These are phyloP conservation scores for Verticillium klebahnii DNA, from an alignment of 2,329 filamentous ascomycete species.

Conservation along the genomic window DNA sequence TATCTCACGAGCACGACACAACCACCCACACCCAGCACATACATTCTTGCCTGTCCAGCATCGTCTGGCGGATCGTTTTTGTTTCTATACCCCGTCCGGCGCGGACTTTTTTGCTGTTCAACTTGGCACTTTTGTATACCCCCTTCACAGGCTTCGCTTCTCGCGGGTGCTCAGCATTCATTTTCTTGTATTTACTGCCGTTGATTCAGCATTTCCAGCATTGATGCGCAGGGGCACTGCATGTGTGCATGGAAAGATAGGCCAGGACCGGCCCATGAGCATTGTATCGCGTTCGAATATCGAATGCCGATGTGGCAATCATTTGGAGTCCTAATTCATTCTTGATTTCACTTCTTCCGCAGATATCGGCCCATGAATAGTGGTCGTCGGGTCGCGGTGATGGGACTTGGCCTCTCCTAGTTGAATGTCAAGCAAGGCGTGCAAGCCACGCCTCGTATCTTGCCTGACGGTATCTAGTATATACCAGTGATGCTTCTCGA, in stretches of 20 bases:
- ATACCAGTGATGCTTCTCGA: too few relatives aligned
- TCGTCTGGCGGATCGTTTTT: constrained; percentile 6
- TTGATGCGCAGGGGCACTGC: not conserved
- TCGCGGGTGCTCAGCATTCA: not conserved
- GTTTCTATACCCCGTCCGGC: constrained; percentile 13
- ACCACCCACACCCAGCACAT: not conserved
- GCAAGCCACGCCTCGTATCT: too few relatives aligned
- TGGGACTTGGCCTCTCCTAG: too few relatives aligned
- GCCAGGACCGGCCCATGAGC: not conserved
- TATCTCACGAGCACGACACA: constrained; percentile 11
- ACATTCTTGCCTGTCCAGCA: not conserved
- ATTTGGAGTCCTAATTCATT: not conserved
- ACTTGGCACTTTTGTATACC: not conserved
- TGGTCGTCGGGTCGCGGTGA: too few relatives aligned
- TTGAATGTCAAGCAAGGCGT: too few relatives aligned
- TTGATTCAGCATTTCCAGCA: not conserved
- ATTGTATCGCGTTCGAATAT: not conserved
- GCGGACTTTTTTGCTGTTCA: constrained; percentile 9
- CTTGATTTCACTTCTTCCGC: too few relatives aligned
- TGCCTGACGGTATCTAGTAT: too few relatives aligned
- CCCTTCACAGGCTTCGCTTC: not conserved
- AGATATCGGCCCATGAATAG: too few relatives aligned
- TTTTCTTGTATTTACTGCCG: not conserved
- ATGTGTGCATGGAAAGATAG: not conserved
- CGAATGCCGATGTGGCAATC: too few relatives aligned